These are phyloP conservation scores for Penicillium crystallinum DNA, from an alignment of 495 filamentous ascomycete genomes.

Conservation along the genomic window DNA sequence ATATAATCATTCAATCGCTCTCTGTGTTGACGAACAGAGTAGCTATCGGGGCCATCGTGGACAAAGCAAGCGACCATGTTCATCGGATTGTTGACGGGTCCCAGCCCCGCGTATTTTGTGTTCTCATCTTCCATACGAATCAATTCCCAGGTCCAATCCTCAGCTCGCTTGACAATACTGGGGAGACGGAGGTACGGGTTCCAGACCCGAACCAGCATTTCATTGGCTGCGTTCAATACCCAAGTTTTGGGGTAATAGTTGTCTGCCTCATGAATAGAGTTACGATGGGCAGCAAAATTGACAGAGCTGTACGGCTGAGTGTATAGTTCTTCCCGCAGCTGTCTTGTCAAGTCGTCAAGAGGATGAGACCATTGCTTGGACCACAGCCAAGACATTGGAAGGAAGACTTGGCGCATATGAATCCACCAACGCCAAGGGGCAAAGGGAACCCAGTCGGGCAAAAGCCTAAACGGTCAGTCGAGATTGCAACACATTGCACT, in stretches of 20 bases:
- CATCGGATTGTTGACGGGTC: slow-evolving; percentile 84
- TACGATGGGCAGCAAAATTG: slow-evolving; percentile 70
- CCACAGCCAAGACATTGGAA: slow-evolving; percentile 88
- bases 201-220: slow-evolving; percentile 70
- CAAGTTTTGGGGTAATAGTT: slow-evolving; percentile 92
- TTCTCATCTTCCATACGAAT: slow-evolving; percentile 89
- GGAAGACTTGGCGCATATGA: slow-evolving; percentile 88
- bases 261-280: slow-evolving; percentile 71
- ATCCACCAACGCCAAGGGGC: slow-evolving; percentile 99
- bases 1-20: slow-evolving; percentile 81
- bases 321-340: slow-evolving; percentile 79
- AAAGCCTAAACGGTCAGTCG: slow-evolving; percentile 46
- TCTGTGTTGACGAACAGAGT: slow-evolving; percentile 69
- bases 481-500: no score
- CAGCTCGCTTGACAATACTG: slow-evolving; percentile 55
- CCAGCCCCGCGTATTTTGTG: slow-evolving; percentile 80
- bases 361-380: slow-evolving; percentile 71
- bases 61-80: slow-evolving; percentile 81
- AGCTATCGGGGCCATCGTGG: slow-evolving; percentile 70
- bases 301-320: slow-evolving; percentile 73
- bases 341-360: slow-evolving; percentile 61
- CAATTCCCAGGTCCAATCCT: slow-evolving; percentile 70
- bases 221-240: slow-evolving; percentile 71
- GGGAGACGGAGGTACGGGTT: slow-evolving; percentile 64
- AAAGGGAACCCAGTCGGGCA: slow-evolving; percentile 93